These are phyloP conservation scores for Trichoderma simmonsii DNA, from an alignment of 2,329 filamentous ascomycete species.

Conservation along the genomic window DNA sequence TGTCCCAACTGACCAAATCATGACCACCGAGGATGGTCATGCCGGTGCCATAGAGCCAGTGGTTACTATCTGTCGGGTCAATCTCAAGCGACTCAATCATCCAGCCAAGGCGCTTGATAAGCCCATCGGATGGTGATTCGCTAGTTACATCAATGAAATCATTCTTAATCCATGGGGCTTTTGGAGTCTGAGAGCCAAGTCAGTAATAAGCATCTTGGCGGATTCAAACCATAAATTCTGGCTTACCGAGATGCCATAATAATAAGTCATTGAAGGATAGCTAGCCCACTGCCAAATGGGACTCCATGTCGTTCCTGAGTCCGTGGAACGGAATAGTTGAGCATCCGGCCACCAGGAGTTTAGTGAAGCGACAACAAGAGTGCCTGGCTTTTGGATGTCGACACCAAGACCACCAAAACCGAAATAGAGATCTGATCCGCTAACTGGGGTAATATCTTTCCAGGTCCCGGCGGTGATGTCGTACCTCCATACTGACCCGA, in stretches of 20 bases:
- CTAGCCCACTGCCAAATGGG: constrained; percentile 3
- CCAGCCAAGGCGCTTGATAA: constrained; percentile 11
- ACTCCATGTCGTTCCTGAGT: constrained; percentile 7
- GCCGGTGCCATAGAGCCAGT: constrained; percentile 11
- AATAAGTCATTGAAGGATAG: constrained; percentile 7
- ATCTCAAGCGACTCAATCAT: constrained; percentile 14
- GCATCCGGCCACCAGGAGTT: constrained; percentile 15
- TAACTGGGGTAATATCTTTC: constrained; percentile 7
- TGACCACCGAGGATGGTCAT: constrained; percentile 9
- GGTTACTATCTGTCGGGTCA: not conserved
- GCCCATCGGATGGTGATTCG: not conserved
- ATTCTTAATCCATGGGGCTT: constrained; percentile 11
- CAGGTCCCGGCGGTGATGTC: constrained; percentile 1
- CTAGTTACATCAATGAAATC: constrained; percentile 7
- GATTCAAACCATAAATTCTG: not conserved
- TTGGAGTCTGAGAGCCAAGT: not conserved
- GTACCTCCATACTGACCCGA: constrained; percentile 4
- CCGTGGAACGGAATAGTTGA: not conserved
- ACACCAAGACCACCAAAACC: constrained; percentile 5
- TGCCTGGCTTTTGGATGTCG: not conserved
- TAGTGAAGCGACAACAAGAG: constrained; percentile 4
- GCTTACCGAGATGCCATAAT: constrained; percentile 12
- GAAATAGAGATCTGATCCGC: constrained; percentile 5
- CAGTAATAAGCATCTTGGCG: not conserved
- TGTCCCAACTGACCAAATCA: constrained; percentile 2